Evolutionary conservation across 1,139 yeast genomes (phyloP).

Genomic region (Waltiozyma sp.): DNA sequence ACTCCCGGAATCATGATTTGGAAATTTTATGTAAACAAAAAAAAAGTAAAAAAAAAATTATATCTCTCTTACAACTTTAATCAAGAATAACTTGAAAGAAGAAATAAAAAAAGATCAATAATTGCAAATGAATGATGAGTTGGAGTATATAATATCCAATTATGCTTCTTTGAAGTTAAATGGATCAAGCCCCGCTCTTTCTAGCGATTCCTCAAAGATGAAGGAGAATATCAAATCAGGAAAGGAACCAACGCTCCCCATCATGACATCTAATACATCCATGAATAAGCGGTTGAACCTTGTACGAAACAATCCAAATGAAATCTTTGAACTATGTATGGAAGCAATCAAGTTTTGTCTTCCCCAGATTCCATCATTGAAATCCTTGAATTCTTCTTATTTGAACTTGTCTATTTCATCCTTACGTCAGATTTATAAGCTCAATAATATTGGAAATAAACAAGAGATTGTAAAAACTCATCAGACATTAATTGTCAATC

Average conservation of each 20-base stretch:
- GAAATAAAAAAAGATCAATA: not conserved
- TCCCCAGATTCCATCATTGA: conserved; percentile 6
- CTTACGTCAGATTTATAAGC: conserved; percentile 13
- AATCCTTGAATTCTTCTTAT: conserved; percentile 9
- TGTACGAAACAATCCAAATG: conserved; percentile 7
- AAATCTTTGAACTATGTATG: conserved; percentile 11
- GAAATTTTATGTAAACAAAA: not conserved
- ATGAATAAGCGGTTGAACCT: not conserved
- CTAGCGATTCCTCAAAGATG: conserved; percentile 6
- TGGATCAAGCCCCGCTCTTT: too few relatives aligned
- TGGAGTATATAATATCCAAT: conserved; percentile 15
- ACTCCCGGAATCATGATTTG: too few relatives aligned
- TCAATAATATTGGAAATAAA: conserved; percentile 4
- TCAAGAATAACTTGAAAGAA: too few relatives aligned
- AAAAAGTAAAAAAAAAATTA: not conserved
- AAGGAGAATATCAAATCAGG: conserved; percentile 1
- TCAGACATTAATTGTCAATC: conserved; percentile 11
- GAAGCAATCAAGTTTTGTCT: conserved; percentile 14
- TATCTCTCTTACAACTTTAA: too few relatives aligned
- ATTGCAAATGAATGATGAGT: conserved; percentile 11
- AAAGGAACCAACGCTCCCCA: too few relatives aligned
- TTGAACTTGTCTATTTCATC: conserved; percentile 13
- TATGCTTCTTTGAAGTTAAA: conserved; percentile 13
- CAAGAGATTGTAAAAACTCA: conserved; percentile 10
- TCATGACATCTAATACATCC: not conserved